Evolutionary conservation across 1,284 basidiomycete genomes (phyloP).

Genomic region (Ceratobasidium sp.): DNA sequence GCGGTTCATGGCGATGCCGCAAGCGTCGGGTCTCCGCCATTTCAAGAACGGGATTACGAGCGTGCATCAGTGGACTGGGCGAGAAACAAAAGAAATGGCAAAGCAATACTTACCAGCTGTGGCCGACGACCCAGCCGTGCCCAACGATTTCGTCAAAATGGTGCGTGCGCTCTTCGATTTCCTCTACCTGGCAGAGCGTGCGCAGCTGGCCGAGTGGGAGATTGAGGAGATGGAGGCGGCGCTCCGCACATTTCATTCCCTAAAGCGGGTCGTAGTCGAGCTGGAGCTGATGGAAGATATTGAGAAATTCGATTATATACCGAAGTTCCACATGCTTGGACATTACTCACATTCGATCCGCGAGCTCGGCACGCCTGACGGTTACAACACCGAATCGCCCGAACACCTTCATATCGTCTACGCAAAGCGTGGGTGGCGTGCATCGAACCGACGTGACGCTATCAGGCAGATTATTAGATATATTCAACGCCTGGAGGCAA

Average conservation of each 20-base stretch:
- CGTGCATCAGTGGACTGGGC: slow-evolving; percentile 43
- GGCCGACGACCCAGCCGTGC: slow-evolving; percentile 46
- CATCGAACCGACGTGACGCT: slow-evolving; percentile 20
- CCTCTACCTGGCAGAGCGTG: slow-evolving; percentile 4
- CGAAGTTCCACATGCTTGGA: slow-evolving; percentile 30
- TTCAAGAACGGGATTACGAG: slow-evolving; percentile 44
- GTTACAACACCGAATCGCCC: slow-evolving; percentile 28
- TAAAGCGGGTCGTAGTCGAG: slow-evolving; percentile 1
- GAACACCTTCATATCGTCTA: slow-evolving; percentile 35
- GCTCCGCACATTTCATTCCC: slow-evolving; percentile 8
- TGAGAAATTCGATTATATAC: slow-evolving; percentile 19
- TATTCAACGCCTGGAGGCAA: slow-evolving; percentile 26
- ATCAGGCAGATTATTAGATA: slow-evolving; percentile 25
- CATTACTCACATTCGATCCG: slow-evolving; percentile 33
- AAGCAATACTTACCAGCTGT: slow-evolving; percentile 42
- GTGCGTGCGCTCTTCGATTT: slow-evolving; percentile 28
- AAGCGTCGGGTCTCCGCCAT: slow-evolving; percentile 16
- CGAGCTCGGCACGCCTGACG: slow-evolving; percentile 33
- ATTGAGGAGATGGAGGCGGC: slow-evolving; percentile 5
- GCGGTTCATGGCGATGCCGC: slow-evolving; percentile 41
- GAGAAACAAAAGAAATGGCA: slow-evolving; percentile 46
- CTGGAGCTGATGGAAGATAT: not conserved
- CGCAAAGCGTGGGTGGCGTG: slow-evolving; percentile 11
- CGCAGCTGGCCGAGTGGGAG: slow-evolving; percentile 4
- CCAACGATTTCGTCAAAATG: slow-evolving; percentile 5